Percentiles rank a stretch among this genome's conserved stretches.
phyloP scores from a whole-genome alignment of 1,284 basidiomycete genomes.

The Marasmius sp. region DNA sequence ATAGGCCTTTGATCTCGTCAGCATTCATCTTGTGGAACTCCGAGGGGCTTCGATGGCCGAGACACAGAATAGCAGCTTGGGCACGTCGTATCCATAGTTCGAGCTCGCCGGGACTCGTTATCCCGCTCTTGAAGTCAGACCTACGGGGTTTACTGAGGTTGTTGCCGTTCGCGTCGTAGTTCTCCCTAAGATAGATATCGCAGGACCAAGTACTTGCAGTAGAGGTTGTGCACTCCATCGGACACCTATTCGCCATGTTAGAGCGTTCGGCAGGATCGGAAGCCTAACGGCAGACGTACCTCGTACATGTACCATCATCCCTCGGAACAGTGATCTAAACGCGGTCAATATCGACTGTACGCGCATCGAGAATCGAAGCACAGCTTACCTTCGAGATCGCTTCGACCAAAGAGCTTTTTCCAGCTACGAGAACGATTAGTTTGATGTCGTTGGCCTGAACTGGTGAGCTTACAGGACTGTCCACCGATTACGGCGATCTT shows the following conservation, averaged over 20 bases:
- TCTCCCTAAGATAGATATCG: slow-evolving; percentile 44
- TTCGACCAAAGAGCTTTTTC: slow-evolving; percentile 61
- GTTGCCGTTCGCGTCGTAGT: slow-evolving; percentile 31
- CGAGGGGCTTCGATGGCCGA: slow-evolving; percentile 22
- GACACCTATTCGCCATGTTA: slow-evolving; percentile 40
- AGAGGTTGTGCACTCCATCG: slow-evolving; percentile 55
- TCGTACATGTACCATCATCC: slow-evolving; percentile 59
- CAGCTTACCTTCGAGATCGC: slow-evolving; percentile 52
- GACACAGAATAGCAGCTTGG: slow-evolving; percentile 58
- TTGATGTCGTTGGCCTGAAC: neutral
- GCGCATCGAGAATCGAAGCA: neutral
- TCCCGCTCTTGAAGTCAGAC: slow-evolving; percentile 34
- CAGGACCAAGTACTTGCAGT: slow-evolving; percentile 49
- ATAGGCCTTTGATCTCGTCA: slow-evolving; percentile 28
- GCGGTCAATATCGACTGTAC: neutral
- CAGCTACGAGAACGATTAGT: slow-evolving; percentile 34
- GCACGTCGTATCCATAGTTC: slow-evolving; percentile 58
- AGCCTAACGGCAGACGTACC: slow-evolving; percentile 30
- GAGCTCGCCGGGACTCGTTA: slow-evolving; percentile 41
- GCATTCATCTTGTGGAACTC: slow-evolving; percentile 35
- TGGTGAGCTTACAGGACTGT: slow-evolving; percentile 49
- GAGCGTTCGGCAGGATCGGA: neutral
- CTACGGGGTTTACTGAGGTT: slow-evolving; percentile 14
- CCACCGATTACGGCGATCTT: slow-evolving; percentile 55
- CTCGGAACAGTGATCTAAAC: slow-evolving; percentile 56